These are phyloP conservation scores for Acer yangbiense DNA, from an alignment of 345 rosid species.

Conservation along the genomic window DNA sequence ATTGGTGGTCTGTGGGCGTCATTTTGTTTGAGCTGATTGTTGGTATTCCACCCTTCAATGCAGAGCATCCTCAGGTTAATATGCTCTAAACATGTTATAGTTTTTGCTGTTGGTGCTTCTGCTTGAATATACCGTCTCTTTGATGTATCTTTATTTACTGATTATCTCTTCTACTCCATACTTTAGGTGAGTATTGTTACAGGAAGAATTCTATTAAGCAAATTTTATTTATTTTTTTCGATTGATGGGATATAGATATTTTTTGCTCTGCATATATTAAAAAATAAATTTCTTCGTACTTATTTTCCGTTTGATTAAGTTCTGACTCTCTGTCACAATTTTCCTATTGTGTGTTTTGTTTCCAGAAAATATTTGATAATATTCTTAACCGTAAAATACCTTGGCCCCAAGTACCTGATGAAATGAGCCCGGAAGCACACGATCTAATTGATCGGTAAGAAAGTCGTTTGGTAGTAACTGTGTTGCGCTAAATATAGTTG, in stretches of 20 bases:
- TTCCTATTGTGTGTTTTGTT: slow-evolving; percentile 32
- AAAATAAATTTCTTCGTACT: neutral
- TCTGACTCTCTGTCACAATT: slow-evolving; percentile 3
- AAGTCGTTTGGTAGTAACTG: slow-evolving; percentile 1
- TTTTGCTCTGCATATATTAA: neutral
- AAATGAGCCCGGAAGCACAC: slow-evolving; percentile 83
- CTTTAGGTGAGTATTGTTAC: neutral
- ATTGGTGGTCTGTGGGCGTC: slow-evolving; percentile 99
- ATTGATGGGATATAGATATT: neutral
- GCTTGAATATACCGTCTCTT: slow-evolving; percentile 11
- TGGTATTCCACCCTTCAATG: slow-evolving; percentile 99
- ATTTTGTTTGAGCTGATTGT: slow-evolving; percentile 90
- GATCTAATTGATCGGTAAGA: slow-evolving; percentile 88
- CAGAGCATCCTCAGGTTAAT: slow-evolving; percentile 85
- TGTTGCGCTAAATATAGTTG: neutral
- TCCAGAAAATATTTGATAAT: slow-evolving; percentile 91
- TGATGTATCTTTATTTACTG: neutral
- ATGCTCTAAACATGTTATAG: slow-evolving; percentile 9
- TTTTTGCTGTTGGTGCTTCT: slow-evolving; percentile 15
- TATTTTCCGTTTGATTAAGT: slow-evolving; percentile 9
- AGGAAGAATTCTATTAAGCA: neutral
- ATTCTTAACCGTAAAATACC: slow-evolving; percentile 98
- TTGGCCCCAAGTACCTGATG: slow-evolving; percentile 86
- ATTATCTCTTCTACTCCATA: neutral
- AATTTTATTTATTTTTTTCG: neutral